Evolutionary conservation across 2,329 filamentous ascomycete species (phyloP).

Genomic region (Macrophomina phaseolina): DNA sequence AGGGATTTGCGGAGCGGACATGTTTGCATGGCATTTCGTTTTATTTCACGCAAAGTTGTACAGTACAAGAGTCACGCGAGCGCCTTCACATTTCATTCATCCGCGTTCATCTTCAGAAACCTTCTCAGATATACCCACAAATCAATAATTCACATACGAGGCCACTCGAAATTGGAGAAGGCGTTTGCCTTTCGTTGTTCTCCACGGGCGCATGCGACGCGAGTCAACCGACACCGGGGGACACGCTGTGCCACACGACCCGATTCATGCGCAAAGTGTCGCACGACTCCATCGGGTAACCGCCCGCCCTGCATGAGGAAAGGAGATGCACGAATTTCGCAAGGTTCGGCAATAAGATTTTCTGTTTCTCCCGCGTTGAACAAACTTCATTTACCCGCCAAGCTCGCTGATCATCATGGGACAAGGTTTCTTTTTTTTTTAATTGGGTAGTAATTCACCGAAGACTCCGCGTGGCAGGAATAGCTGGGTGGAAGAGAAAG

Average conservation of each 20-base stretch:
- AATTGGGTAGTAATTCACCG: no score
- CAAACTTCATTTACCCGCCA: no score
- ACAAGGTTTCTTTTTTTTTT: no score
- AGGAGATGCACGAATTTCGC: no score
- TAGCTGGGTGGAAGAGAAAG: no score
- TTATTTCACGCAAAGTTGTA: background rate
- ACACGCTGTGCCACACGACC: background rate
- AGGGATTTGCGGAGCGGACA: background rate
- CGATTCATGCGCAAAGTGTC: background rate
- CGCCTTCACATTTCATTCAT: background rate
- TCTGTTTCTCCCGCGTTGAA: no score
- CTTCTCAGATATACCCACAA: constrained; percentile 18
- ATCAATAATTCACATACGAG: constrained; percentile 11
- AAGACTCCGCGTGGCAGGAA: no score
- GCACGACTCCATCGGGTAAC: no score
- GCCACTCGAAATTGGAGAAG: background rate
- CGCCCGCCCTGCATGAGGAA: no score
- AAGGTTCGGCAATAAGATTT: no score
- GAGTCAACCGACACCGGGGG: background rate
- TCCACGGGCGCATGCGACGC: background rate
- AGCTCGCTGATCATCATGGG: no score
- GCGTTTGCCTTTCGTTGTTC: background rate
- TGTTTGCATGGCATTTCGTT: background rate
- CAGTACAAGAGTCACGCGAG: constrained; percentile 1
- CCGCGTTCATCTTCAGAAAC: background rate